Evolutionary conservation across 805 yeast species (phyloP), one percentile per base, ranked within the genome.

Genomic region (Pichia insulana): DNA sequence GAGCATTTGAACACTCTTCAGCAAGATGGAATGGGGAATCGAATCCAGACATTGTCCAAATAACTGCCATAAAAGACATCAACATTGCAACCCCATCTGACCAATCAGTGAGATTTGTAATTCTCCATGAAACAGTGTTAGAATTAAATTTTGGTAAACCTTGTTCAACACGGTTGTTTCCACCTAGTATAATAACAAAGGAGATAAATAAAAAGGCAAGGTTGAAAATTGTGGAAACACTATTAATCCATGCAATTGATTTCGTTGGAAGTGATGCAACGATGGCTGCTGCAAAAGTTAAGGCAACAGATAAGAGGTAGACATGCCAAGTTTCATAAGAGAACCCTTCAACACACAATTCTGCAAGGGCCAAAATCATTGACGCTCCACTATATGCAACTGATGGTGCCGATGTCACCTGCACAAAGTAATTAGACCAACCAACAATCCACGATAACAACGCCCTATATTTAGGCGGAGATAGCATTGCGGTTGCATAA

Each of bases 41-140:
- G 54, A 78, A 82, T 19, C 86, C 87, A 36, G 81, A 71, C 85
- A 81, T 79, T 31, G 81, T 75, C 82, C 82, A 77, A 44, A 76
- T 73, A 30, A 72, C 79, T n/a, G 81, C 78, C 53, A 75, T 56
- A 58, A 76, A 76, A 5, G 76, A 65, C 68, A 75, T 67, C 43
- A 79, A 58, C 52, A 75, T 64, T 22, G 80, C 70, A 39, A 78
- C 65, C 42, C 84, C 84, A 39, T 67, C 66, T n/a, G 82, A 80
- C 68, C 73, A 79, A 16, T 76, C 82, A 9, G 84, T 76, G 47
- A 67, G 71, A 57, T 78, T 78, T 35, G 65, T 57, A 42, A 76
- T 65, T 9, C 64, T 61, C 83, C 83, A 78, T 2, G 80, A 82
- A 13, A 51, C 50, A 5, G 64, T 44, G 52, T 68, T 71, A 30